Percentiles rank a stretch among this genome's conserved stretches.
phyloP scores from a whole-genome alignment of 495 filamentous ascomycete species.

The Clohesyomyces aquaticus region DNA sequence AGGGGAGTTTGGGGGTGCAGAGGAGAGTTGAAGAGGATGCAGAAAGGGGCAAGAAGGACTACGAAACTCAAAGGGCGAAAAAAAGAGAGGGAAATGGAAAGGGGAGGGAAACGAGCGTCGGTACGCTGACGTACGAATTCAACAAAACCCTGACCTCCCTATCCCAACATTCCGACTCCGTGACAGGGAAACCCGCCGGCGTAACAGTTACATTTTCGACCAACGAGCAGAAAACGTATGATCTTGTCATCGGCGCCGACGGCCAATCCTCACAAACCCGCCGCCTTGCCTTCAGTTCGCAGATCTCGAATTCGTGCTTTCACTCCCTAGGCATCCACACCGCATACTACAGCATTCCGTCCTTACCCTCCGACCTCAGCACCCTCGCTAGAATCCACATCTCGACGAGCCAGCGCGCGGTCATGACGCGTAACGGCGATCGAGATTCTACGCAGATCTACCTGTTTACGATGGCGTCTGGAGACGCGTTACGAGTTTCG shows the following conservation, averaged over 20 bases:
- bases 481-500: slow-evolving; percentile 39
- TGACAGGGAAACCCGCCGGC: no score
- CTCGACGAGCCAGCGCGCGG: slow-evolving; percentile 42
- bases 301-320: slow-evolving; percentile 3
- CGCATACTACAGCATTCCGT: slow-evolving; percentile 38
- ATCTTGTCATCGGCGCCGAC: slow-evolving; percentile 42
- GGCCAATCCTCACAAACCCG: slow-evolving; percentile 35
- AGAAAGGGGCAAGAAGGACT: no score
- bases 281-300: slow-evolving; percentile 12
- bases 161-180: slow-evolving; percentile 27
- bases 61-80: no score
- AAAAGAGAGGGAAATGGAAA: no score
- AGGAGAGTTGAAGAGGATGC: slow-evolving; percentile 19
- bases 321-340: slow-evolving; percentile 24
- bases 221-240: slow-evolving; percentile 26
- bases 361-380: slow-evolving; percentile 45
- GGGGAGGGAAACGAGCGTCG: neutral
- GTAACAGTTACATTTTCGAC: slow-evolving; percentile 37
- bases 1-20: slow-evolving; percentile 43
- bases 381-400: slow-evolving; percentile 46
- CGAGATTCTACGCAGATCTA: slow-evolving; percentile 51
- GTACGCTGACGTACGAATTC: slow-evolving; percentile 46
- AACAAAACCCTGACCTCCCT: slow-evolving; percentile 34
- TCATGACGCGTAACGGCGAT: slow-evolving; percentile 50
- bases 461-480: slow-evolving; percentile 41